Evolutionary conservation across 2,329 filamentous ascomycete genomes (phyloP).

Genomic region (Paramyrothecium roridum): DNA sequence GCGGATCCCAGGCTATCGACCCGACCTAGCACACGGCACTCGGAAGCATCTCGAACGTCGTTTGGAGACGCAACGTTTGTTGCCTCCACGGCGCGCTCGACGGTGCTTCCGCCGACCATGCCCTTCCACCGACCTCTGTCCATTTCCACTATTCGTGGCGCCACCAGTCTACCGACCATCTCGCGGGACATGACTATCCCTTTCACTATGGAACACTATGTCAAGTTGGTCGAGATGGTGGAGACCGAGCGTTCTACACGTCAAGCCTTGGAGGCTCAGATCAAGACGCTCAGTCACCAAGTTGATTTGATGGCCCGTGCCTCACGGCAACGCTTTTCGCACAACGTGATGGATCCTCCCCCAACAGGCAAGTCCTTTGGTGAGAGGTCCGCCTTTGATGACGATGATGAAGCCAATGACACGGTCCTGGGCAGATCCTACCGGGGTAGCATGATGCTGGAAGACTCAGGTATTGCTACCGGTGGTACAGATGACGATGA

Average conservation of each 20-base stretch:
- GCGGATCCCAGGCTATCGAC: constrained; percentile 7
- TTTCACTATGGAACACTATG: constrained; percentile 43
- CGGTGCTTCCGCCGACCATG: constrained; percentile 15
- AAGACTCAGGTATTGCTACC: constrained; percentile 33
- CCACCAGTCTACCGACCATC: constrained; percentile 40
- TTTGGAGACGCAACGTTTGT: constrained; percentile 45
- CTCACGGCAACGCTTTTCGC: constrained; percentile 12
- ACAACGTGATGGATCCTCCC: constrained; percentile 20
- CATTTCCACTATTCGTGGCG: constrained; percentile 44
- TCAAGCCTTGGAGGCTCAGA: constrained; percentile 52
- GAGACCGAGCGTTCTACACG: constrained; percentile 55
- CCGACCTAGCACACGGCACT: constrained; percentile 33
- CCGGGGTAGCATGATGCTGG: constrained; percentile 20
- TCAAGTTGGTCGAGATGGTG: constrained; percentile 48
- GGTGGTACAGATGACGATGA: constrained; percentile 37
- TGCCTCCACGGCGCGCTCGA: constrained; percentile 36
- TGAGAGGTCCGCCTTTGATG: constrained; percentile 38
- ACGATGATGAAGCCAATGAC: constrained; percentile 34
- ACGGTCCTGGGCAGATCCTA: constrained; percentile 10
- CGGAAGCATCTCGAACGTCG: constrained; percentile 37
- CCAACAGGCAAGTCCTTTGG: constrained; percentile 32
- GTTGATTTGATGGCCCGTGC: constrained; percentile 44
- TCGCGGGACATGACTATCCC: constrained; percentile 25
- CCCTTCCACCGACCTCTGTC: constrained; percentile 35
- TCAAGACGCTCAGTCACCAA: constrained; percentile 49